Conservation (phyloP, 768 basidiomycete species). For the Pleurotus platypus region DNA sequence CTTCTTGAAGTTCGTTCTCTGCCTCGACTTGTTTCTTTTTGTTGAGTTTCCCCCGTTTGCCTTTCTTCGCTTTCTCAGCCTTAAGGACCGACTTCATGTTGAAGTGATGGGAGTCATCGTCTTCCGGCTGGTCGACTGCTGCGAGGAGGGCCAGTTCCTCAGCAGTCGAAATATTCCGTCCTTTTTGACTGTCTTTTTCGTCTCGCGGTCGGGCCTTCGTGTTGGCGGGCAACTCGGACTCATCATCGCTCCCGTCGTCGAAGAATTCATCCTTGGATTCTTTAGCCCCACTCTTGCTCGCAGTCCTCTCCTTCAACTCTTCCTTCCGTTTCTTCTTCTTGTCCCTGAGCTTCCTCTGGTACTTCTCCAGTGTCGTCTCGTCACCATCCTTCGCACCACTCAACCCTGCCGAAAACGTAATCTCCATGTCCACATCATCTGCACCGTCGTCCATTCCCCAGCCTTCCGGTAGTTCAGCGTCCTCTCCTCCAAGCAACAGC, state of each 20-base stretch:
- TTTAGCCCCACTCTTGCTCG: constrained; percentile 14
- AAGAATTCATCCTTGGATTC: constrained; percentile 74
- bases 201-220: not conserved
- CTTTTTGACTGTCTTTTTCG: constrained; percentile 19
- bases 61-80: constrained; percentile 66
- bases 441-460: constrained; percentile 56
- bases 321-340: constrained; percentile 81
- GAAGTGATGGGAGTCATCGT: constrained; percentile 72
- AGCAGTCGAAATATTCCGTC: constrained; percentile 29
- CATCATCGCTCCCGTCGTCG: constrained; percentile 38
- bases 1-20: constrained; percentile 70
- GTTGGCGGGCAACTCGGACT: constrained; percentile 9
- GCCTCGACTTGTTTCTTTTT: constrained; percentile 42
- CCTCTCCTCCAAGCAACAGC: constrained; percentile 64
- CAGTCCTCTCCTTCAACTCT: constrained; percentile 43
- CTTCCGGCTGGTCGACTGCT: constrained; percentile 44
- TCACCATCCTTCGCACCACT: constrained; percentile 42
- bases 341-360: constrained; percentile 87
- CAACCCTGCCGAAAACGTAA: constrained; percentile 90
- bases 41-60: constrained; percentile 42
- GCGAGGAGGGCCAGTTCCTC: constrained; percentile 67
- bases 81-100: constrained; percentile 86
- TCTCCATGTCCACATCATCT: constrained; percentile 81
- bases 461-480: constrained; percentile 77
- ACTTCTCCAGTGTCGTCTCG: constrained; percentile 80